These are phyloP conservation scores for Penstemon davidsonii DNA, from an alignment of 257 asterid species.

Conservation along the genomic window DNA sequence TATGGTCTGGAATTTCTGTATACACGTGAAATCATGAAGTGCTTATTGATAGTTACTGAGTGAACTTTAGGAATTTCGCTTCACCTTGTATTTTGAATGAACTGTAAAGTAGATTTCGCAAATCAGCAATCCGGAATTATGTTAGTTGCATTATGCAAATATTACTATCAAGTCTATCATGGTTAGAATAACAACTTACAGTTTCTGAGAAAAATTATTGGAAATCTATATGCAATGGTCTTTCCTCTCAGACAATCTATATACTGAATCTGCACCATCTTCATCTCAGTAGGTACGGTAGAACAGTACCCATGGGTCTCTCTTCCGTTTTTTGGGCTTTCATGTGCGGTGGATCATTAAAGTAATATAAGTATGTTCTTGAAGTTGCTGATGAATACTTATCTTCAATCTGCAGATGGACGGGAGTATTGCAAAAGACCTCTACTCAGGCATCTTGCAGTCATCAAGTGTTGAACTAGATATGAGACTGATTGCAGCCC, in stretches of 20 bases:
- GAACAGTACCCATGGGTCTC: background rate
- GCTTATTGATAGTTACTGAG: background rate
- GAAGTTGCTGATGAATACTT: slow-evolving; percentile 13
- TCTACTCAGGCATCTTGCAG: slow-evolving; percentile 43
- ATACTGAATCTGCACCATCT: background rate
- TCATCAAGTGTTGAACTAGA: slow-evolving; percentile 36
- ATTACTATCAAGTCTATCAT: background rate
- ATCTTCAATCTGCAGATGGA: slow-evolving; percentile 29
- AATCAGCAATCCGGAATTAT: background rate
- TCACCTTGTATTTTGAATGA: background rate
- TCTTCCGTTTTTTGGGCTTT: background rate
- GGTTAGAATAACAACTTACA: background rate
- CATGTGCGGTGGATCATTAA: background rate
- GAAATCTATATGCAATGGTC: background rate
- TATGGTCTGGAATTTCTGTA: background rate
- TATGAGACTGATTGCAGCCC: slow-evolving; percentile 28
- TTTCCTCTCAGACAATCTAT: background rate
- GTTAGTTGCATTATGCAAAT: background rate
- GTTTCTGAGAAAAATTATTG: background rate
- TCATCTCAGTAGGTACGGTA: slow-evolving; percentile 1
- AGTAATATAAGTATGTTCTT: slow-evolving; percentile 9
- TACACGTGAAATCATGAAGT: background rate
- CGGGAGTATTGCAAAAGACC: slow-evolving; percentile 53
- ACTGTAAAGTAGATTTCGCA: background rate
- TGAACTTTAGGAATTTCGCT: background rate